Percentiles rank a stretch among this genome's conserved stretches.
These are phyloP conservation scores for Xenoacremonium recifei DNA, from an alignment of 2,329 filamentous ascomycete genomes.

Conservation along the genomic window DNA sequence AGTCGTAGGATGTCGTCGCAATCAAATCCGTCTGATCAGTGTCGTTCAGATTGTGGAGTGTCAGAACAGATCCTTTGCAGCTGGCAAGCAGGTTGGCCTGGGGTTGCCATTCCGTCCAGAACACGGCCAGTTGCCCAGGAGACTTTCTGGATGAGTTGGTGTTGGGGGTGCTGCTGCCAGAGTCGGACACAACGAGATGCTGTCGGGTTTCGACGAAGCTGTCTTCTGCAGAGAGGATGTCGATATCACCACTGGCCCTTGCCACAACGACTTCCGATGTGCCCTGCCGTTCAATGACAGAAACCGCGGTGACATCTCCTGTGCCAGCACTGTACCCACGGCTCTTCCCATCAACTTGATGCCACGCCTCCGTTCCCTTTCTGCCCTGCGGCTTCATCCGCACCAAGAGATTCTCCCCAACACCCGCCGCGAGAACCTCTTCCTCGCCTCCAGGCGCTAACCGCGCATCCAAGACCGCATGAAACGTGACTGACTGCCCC, in stretches of 20 bases:
- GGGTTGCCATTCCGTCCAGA: slow-evolving; percentile 33
- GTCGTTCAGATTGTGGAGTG: slow-evolving; percentile 26
- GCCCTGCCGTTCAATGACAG: slow-evolving; percentile 37
- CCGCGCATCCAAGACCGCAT: slow-evolving; percentile 47
- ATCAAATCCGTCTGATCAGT: slow-evolving; percentile 9
- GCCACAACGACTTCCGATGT: slow-evolving; percentile 42
- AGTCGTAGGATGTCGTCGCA: slow-evolving; percentile 25
- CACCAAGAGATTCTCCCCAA: slow-evolving; percentile 50
- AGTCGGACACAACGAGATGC: slow-evolving; percentile 17
- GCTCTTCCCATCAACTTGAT: slow-evolving; percentile 35
- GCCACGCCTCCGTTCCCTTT: slow-evolving; percentile 31
- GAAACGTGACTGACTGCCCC: slow-evolving; percentile 39
- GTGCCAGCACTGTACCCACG: slow-evolving; percentile 41
- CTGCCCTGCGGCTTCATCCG: slow-evolving; percentile 33
- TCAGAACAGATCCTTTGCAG: slow-evolving; percentile 29
- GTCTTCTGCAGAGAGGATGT: slow-evolving; percentile 39
- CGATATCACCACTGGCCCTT: slow-evolving; percentile 48
- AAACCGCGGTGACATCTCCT: slow-evolving; percentile 50
- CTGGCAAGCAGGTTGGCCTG: slow-evolving; percentile 28
- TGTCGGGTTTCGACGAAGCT: slow-evolving; percentile 26
- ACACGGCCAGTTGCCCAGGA: slow-evolving; percentile 30
- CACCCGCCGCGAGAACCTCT: slow-evolving; percentile 51
- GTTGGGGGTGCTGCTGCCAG: slow-evolving; percentile 3
- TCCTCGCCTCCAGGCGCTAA: slow-evolving; percentile 33
- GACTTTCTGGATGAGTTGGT: slow-evolving; percentile 23